Base-by-base conservation (phyloP, 176 grass and related monocot genomes). In the Panicum miliaceum region DNA sequence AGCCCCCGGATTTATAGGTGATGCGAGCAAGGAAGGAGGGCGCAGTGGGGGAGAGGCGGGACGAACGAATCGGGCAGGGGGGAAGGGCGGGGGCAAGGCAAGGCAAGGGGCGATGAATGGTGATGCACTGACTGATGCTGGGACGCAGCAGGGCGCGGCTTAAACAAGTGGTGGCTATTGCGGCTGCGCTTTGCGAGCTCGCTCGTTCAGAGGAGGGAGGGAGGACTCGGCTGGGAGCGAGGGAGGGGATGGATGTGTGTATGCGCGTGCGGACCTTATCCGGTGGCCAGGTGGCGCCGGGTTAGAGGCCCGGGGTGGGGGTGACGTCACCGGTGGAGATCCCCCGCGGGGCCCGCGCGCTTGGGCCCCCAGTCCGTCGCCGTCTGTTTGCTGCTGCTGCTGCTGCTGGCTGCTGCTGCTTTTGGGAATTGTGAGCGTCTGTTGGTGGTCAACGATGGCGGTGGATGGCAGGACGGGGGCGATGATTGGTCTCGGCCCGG, bases 101-200 rank as follows among this genome's bases (percentile, higher is more conserved):
- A 7, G 32, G 79, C 72, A 40, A 60, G 81, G 81, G 67, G 76
- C 10, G 69, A 89, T 38, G 86, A 73, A 72, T 50, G 45, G 10
- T 48, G 85, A 82, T 69, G 72, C 38, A 84, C 36, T 23, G 48
- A 79, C 26, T 88, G 86, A 77, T 63, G 81, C 76, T 80, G 76
- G 75, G 82, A 84, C 64, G 76, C 76, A 78, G 38, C 40, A 3
- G 37, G 37, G 46, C 20, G 48, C 56, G 5, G 35, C 69, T 46
- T 71, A 70, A 78, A 61, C 51, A 78, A 71, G 22, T n/a, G 59
- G 10, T 79, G 50, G 2, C 14, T 20, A 1, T 8, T 26, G n/a
- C 67, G 5, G 6, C 61, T 32, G 29, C 29, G 29, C 29, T 25
- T 14, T 70, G 64, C 64, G 64, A 18, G 16, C 35, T 20, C 20